Percentiles rank a stretch among this genome's conserved stretches.
phyloP scores from a whole-genome alignment of 2,329 filamentous ascomycete species.

The Cladophialophora immunda region DNA sequence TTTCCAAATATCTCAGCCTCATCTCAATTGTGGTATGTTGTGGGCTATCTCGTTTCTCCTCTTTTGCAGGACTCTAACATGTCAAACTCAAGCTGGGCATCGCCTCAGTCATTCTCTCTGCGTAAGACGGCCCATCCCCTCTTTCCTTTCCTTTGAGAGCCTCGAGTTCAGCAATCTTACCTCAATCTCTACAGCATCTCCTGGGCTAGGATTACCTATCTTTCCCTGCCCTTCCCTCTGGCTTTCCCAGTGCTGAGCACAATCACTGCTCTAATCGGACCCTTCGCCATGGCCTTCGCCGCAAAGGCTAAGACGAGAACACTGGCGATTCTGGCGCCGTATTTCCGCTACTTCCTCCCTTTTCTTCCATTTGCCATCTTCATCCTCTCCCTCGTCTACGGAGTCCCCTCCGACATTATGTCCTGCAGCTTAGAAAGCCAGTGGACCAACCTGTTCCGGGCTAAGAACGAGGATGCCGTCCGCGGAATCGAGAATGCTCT shows the following conservation, averaged over 20 bases:
- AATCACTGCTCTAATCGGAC: constrained; percentile 10
- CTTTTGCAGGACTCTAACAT: background rate
- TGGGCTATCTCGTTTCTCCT: background rate
- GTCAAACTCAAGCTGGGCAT: constrained; percentile 15
- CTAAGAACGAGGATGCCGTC: constrained; percentile 45
- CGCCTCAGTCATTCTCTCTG: constrained; percentile 27
- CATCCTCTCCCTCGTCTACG: constrained; percentile 45
- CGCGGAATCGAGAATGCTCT: constrained; percentile 47
- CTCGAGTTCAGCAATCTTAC: constrained; percentile 16
- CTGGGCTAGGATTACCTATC: constrained; percentile 16
- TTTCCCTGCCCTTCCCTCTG: constrained; percentile 21
- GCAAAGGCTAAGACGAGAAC: constrained; percentile 3
- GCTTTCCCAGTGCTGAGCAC: constrained; percentile 21
- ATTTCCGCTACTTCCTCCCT: background rate
- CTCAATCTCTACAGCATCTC: constrained; percentile 19
- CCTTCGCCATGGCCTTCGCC: background rate
- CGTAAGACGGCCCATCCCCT: constrained; percentile 25
- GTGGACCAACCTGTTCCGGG: constrained; percentile 46
- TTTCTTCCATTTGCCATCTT: constrained; percentile 44
- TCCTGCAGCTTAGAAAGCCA: constrained; percentile 45
- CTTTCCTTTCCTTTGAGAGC: background rate
- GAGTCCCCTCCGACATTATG: constrained; percentile 41
- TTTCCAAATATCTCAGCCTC: constrained; percentile 2
- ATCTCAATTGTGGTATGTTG: constrained; percentile 2
- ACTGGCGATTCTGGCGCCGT: background rate